Conservation (phyloP, 495 filamentous ascomycete genomes). For the Neohortaea acidophila region DNA sequence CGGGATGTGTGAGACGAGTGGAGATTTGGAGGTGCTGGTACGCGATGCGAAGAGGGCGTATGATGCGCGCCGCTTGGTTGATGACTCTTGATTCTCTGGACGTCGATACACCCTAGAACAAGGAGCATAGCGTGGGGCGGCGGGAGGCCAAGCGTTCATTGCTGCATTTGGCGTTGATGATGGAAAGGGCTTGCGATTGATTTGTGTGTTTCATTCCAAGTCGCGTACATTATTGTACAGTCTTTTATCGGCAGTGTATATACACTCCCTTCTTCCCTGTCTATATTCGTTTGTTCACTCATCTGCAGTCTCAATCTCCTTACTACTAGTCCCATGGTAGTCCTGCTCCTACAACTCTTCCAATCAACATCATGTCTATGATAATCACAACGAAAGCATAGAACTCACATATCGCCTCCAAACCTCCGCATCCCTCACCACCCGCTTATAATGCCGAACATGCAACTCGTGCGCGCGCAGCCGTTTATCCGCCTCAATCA, state of each 20-base stretch:
- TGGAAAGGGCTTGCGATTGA: neutral
- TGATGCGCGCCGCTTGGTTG: slow-evolving; percentile 38
- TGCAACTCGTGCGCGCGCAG: slow-evolving; percentile 51
- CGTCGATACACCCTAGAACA: too few relatives aligned
- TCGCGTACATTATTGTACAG: neutral
- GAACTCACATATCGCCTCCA: slow-evolving; percentile 44
- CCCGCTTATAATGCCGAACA: slow-evolving; percentile 47
- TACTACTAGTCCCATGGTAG: neutral
- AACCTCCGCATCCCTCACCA: slow-evolving; percentile 44
- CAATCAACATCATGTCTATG: neutral
- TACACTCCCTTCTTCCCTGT: neutral
- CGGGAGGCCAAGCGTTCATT: neutral
- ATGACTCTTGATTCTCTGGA: slow-evolving; percentile 27
- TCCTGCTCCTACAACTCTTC: too few relatives aligned
- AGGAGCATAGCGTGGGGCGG: too few relatives aligned
- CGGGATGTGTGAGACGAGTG: slow-evolving; percentile 91
- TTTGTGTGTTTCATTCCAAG: neutral
- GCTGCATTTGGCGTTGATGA: neutral
- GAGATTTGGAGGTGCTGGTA: slow-evolving; percentile 58
- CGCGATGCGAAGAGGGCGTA: slow-evolving; percentile 64
- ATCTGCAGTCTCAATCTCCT: neutral
- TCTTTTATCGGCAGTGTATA: neutral
- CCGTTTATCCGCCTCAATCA: slow-evolving; percentile 66
- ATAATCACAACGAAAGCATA: slow-evolving; percentile 7
- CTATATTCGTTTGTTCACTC: neutral